Base-by-base conservation (phyloP, 2,329 filamentous ascomycete genomes). In the Bipolaris sorokiniana region DNA sequence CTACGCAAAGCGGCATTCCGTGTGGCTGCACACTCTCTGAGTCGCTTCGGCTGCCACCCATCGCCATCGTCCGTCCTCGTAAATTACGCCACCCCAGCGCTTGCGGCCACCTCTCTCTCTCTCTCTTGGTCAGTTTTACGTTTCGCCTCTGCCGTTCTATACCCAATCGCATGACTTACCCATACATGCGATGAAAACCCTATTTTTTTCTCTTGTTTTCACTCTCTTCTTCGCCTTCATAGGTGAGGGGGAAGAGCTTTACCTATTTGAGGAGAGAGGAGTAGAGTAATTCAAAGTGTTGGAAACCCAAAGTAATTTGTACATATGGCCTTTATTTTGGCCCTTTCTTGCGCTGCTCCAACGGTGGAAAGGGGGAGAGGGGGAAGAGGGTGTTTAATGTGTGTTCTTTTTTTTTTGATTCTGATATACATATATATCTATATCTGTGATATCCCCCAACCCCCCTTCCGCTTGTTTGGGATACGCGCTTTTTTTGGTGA, bases 111-210 rank as follows among this genome's bases (percentile, higher is more conserved):
- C 26, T 46, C 48, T 34, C 37, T 9, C 38, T 9, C 38, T 28
- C 28, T 31, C 28, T 31, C 28, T 51, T 42, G 54, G 59, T 61
- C 56, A 56, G 58, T 60, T 54, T 54, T 54, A 58, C 49, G 23
- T 47, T 59, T 50, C 51, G 51, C 33, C 11, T 22, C 18, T 31
- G 28, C 51, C 59, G 67, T 66, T 69, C 65, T 69, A 69, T 69
- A 69, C 54, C 65, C 65, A 44, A 57, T 54, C 58, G 59, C 54
- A 59, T 54, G 34, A 28, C 16, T 1, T 5, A 31, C 3, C 28
- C 28, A 31, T 31, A 11, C 38, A 36, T 49, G 61, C 48, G 56
- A 51, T 49, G 50, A 51, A 49, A 23, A 53, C 10, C 48, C 37
- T 47, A 61, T 37, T 56, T 51, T 44, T 59, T 55, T 47, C 54